A percentile compares a stretch with the other conserved stretches of the same genome.
phyloP scores from a whole-genome alignment of 495 filamentous ascomycete species.

The Hyphodiscus hymeniophilus region DNA sequence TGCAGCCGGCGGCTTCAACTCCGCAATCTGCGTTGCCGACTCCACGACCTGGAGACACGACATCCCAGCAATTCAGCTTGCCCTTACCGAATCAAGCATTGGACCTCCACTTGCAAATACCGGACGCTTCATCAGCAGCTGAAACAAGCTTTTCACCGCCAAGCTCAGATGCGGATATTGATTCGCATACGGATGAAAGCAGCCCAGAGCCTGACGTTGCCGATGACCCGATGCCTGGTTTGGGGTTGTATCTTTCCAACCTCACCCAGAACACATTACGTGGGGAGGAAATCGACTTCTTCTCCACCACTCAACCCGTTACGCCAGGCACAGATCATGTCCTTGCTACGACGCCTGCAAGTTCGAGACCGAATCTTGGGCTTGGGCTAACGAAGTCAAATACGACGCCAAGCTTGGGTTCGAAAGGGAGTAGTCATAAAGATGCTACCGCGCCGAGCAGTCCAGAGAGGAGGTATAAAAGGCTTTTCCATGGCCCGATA shows the following conservation, averaged over 20 bases:
- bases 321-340: constrained; percentile 14
- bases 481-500: not conserved
- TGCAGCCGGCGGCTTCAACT: not conserved
- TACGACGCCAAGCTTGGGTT: not conserved
- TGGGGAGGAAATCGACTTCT: constrained; percentile 13
- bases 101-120: constrained; percentile 3
- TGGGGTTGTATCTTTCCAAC: constrained; percentile 3
- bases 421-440: not conserved
- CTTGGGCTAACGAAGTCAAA: not conserved
- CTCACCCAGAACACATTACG: not conserved
- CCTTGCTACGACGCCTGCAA: constrained; percentile 13
- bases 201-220: constrained; percentile 14
- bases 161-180: constrained; percentile 21
- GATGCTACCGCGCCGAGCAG: constrained; percentile 2
- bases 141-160: constrained; percentile 15
- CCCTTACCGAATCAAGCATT: not conserved
- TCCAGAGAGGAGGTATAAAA: constrained; percentile 16
- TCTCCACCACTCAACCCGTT: constrained; percentile 16
- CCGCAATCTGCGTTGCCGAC: constrained; percentile 3
- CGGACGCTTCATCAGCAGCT: constrained; percentile 15
- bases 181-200: constrained; percentile 23
- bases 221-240: not conserved
- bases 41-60: not conserved
- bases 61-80: not conserved
- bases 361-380: not conserved